phyloP scores from a whole-genome alignment of 768 basidiomycete genomes.

The Chiua virens region DNA sequence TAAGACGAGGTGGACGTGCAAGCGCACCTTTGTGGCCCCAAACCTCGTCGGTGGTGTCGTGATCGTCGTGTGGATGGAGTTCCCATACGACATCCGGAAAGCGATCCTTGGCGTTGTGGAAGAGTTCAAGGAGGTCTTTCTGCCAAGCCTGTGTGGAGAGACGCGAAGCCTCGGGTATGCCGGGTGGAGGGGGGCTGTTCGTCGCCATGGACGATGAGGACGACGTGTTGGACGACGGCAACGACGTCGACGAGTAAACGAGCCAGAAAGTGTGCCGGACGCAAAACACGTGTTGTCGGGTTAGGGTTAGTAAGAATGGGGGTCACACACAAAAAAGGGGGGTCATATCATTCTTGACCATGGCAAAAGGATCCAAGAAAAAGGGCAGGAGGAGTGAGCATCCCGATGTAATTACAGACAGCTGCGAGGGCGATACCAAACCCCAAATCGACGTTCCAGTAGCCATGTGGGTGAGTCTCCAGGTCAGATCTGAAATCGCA shows the following conservation, averaged over 20 bases:
- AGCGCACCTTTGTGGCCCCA: conserved; percentile 94
- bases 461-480: conserved; percentile 88
- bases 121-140: conserved; percentile 72
- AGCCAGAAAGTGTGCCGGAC: conserved; percentile 7
- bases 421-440: not conserved
- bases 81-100: conserved; percentile 99
- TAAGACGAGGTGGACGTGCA: not conserved
- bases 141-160: conserved; percentile 78
- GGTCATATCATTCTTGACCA: conserved; percentile 1
- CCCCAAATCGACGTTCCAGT: conserved; percentile 64
- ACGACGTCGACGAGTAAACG: conserved; percentile 19
- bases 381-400: not conserved
- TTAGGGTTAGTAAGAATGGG: conserved; percentile 20
- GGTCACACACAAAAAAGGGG: not conserved
- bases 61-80: conserved; percentile 52
- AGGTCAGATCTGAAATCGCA: not conserved
- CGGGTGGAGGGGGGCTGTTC: conserved; percentile 28
- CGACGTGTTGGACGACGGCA: conserved; percentile 25
- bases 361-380: not conserved
- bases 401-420: conserved; percentile 1
- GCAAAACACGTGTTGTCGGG: conserved; percentile 31
- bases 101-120: conserved; percentile 81
- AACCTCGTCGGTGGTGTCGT: conserved; percentile 57
- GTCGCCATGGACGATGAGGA: conserved; percentile 27
- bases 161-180: conserved; percentile 54